Evolutionary conservation across 306 rosid genomes (phyloP).

Genomic region (Quillaja saponaria): DNA sequence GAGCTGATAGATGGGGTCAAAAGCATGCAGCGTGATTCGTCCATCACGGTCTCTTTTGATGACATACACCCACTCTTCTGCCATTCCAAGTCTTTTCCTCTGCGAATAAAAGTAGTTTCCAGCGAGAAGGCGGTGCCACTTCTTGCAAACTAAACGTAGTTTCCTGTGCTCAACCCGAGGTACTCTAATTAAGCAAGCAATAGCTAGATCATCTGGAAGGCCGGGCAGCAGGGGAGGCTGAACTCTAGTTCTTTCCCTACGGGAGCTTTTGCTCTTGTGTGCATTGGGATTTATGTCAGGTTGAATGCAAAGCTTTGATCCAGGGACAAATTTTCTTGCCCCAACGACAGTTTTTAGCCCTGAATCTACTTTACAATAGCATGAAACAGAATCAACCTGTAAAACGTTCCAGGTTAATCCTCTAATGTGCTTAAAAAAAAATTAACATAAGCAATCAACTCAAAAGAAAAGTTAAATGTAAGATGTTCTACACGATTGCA

Average conservation of each 20-base stretch:
- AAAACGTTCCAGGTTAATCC: constrained; percentile 41
- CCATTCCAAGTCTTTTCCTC: constrained; percentile 96
- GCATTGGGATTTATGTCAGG: constrained; percentile 97
- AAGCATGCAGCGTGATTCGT: constrained; percentile 93
- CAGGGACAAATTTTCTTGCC: constrained; percentile 95
- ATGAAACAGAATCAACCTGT: constrained; percentile 97
- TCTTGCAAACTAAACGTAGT: constrained; percentile 92
- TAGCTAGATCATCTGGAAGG: constrained; percentile 98
- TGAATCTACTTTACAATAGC: constrained; percentile 96
- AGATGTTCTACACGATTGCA: background rate
- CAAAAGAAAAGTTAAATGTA: constrained; percentile 1
- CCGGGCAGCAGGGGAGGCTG: constrained; percentile 98
- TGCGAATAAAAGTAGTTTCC: constrained; percentile 96
- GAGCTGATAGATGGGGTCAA: constrained; percentile 90
- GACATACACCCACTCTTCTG: constrained; percentile 99
- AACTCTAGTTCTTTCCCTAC: constrained; percentile 79
- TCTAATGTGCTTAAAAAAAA: constrained; percentile 13
- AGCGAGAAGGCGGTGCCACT: constrained; percentile 87
- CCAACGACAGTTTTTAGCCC: constrained; percentile 94
- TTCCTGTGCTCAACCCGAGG: constrained; percentile 90
- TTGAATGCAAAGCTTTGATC: constrained; percentile 91
- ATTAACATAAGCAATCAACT: background rate
- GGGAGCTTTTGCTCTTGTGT: constrained; percentile 68
- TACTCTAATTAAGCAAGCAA: constrained; percentile 93
- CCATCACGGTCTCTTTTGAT: constrained; percentile 96